Conservation (phyloP, 2,329 filamentous ascomycete genomes). For the Zasmidium citrigriseum region DNA sequence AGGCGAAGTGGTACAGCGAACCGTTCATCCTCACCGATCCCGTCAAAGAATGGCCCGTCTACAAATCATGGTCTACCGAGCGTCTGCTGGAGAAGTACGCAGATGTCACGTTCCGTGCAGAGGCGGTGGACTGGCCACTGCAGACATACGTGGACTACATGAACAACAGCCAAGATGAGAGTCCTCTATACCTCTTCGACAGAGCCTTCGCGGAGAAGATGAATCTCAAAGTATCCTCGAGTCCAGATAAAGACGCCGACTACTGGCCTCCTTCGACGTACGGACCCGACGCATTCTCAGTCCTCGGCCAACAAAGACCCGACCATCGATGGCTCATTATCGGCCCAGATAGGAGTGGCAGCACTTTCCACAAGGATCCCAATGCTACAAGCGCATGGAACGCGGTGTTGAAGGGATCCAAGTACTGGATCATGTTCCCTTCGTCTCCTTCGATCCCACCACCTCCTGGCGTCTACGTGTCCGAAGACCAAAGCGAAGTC, state of each 20-base stretch:
- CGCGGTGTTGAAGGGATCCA: conserved; percentile 82
- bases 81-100: conserved; percentile 65
- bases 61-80: conserved; percentile 71
- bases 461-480: conserved; percentile 89
- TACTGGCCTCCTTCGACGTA: conserved; percentile 87
- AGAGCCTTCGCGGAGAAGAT: conserved; percentile 85
- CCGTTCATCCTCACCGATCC: conserved; percentile 86
- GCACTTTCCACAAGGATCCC: conserved; percentile 83
- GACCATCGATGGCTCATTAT: conserved; percentile 93
- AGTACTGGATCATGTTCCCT: conserved; percentile 99
- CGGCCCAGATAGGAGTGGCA: conserved; percentile 82
- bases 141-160: conserved; percentile 82
- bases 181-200: conserved; percentile 91
- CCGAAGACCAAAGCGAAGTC: conserved; percentile 85
- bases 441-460: conserved; percentile 61
- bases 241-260: conserved; percentile 47
- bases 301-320: conserved; percentile 75
- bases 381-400: conserved; percentile 85
- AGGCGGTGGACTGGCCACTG: conserved; percentile 90
- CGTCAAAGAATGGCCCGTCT: conserved; percentile 80
- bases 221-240: conserved; percentile 56
- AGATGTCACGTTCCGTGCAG: conserved; percentile 75
- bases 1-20: conserved; percentile 70
- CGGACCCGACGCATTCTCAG: conserved; percentile 78
- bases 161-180: conserved; percentile 69